Base-by-base conservation (phyloP, 495 filamentous ascomycete species). In the Aeminium ludgeri region DNA sequence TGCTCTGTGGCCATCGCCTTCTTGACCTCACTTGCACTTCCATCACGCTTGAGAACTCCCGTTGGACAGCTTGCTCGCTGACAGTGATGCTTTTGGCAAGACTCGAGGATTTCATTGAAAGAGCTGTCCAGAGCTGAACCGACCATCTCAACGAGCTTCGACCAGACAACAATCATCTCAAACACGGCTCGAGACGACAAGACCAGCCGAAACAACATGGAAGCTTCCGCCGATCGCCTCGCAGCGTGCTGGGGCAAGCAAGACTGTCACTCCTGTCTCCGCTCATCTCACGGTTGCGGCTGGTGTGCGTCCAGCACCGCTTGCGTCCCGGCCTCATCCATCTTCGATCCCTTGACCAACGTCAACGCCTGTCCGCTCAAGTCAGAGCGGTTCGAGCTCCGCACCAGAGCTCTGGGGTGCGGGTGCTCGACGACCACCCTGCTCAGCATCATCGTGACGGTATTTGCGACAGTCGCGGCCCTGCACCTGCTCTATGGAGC, bases 391-490 rank as follows among this genome's bases (percentile, higher is more conserved):
- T 49, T 40, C 28, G 46, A 49, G 23, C 41, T 49, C 3, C 34
- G 46, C 20, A 49, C 41, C 20, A 40, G 25, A 37, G 35, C 36
- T 7, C 36, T 49, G 1, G 46, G 46, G 20, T 49, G 46, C 28
- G 36, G 36, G 8, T 44, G 35, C 33, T 44, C 41, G 15, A 49
- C 46, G 10, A 44, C 36, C 2, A 49, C 41, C 8, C 23, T 49
- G 10, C 41, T 49, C 12, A 44, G 36, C 36, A 20, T 45, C 16
- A 23, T 49, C 20, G 46, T 40, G 16, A 49, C 46, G 1, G 31
- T 49, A 4, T 49, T 49, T 18, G 42, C 42, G 20, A 49, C 46
- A 8, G 31, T 49, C 23, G 41, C 33, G 7, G 41, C 41, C 1
- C 31, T 44, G 11, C 30, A 16, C 1, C 33, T 48, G 28, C 25